A percentile compares a stretch with the other conserved stretches of the same genome.
These are phyloP conservation scores for Ogataea hybrid DNA, from an alignment of 1,139 yeast species.

Conservation along the genomic window DNA sequence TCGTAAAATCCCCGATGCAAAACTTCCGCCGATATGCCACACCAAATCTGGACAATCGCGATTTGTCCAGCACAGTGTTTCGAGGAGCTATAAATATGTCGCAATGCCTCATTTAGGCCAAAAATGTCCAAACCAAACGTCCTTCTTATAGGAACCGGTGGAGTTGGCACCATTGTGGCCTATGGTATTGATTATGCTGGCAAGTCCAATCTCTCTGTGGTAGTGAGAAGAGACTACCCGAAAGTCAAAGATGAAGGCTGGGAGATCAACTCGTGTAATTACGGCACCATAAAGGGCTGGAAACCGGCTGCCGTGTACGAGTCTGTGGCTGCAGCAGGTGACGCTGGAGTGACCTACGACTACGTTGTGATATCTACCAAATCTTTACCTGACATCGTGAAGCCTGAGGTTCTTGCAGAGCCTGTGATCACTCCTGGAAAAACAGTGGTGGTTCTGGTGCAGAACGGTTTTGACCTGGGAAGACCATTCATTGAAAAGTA, in stretches of 20 bases:
- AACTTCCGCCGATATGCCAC: background rate
- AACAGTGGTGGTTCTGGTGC: constrained; percentile 44
- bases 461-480: constrained; percentile 56
- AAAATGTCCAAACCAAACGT: constrained; percentile 7
- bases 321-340: constrained; percentile 41
- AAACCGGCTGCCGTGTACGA: constrained; percentile 47
- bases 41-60: background rate
- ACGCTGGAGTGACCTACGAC: constrained; percentile 37
- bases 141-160: constrained; percentile 48
- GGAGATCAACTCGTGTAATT: constrained; percentile 47
- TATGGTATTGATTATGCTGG: constrained; percentile 43
- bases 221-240: constrained; percentile 53
- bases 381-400: constrained; percentile 49
- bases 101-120: too few relatives aligned
- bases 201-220: constrained; percentile 45
- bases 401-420: constrained; percentile 43
- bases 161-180: constrained; percentile 60
- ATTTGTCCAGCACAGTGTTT: too few relatives aligned
- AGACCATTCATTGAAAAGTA: constrained; percentile 41
- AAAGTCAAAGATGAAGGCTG: constrained; percentile 44
- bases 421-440: constrained; percentile 41
- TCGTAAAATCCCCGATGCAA: background rate
- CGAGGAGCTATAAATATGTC: too few relatives aligned
- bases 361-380: constrained; percentile 51
- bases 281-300: constrained; percentile 49